Base-by-base conservation (phyloP, 371 early-diverging fungal species). In the Amoeboaphelidium occidentale region DNA sequence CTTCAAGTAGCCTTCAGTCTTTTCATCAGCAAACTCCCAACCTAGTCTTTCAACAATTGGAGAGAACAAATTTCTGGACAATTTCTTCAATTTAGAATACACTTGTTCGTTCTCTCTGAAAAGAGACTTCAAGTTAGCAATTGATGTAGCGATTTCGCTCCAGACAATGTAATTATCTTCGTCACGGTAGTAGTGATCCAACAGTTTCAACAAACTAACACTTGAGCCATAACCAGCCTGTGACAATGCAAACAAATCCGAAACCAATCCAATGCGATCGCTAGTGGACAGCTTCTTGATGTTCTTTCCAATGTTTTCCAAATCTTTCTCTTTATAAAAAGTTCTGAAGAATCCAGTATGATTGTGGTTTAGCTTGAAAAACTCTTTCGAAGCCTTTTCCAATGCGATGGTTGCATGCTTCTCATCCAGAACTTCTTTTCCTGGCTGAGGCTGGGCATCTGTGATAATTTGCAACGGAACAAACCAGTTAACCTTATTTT, bases 261-360 rank as follows among this genome's bases (percentile, higher is more conserved):
- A 60, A 27, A 79, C 49, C 3, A 79, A 53, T 27, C 79, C 78
- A 23, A 74, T 64, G 12, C 73, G 66, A 49, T 79, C 80, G 32
- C 55, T 60, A 2, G 68, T 57, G 6, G 51, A 53, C 46, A 66
- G 39, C 55, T 51, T 51, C 45, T 66, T 55, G 55, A 50, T 53
- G 51, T 61, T 60, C 45, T 27, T 53, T 14, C 70, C 69, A 24
- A 76, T 58, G 26, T 60, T 55, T 2, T 45, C 49, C 25, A 74
- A 58, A 12, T 65, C 55, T 1, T 59, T 58, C 2, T 57, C 51
- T 4, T 70, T 59, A 55, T 84, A 84, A 45, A 68, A 58, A 13
- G 78, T 76, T 14, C 82, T 64, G 57, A 68, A 81, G 26, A 82
- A 58, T 13, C 79, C 76, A 6, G 70, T 66, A 43, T 71, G 61